Conservation (phyloP, 148 eudicot genomes). For the Chenopodium berlandieri region DNA sequence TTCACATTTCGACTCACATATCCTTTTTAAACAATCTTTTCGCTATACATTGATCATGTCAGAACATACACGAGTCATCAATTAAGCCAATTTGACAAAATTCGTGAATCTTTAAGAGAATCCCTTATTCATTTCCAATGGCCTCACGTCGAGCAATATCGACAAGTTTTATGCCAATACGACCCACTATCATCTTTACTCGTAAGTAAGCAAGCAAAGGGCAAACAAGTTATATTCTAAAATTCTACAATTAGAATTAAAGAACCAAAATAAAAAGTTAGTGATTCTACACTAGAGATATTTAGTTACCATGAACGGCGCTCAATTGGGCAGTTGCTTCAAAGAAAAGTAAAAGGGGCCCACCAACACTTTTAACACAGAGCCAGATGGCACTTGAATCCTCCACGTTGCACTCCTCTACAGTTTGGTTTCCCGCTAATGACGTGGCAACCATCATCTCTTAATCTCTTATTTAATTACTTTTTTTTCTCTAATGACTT, state of each 20-base stretch:
- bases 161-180: neutral
- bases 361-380: neutral
- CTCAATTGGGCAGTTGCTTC: constrained; percentile 39
- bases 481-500: neutral
- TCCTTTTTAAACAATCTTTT: too few relatives aligned
- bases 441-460: constrained; percentile 40
- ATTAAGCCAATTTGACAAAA: too few relatives aligned
- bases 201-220: too few relatives aligned
- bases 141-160: too few relatives aligned
- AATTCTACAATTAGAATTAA: neutral
- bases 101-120: too few relatives aligned
- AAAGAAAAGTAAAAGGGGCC: constrained; percentile 6
- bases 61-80: too few relatives aligned
- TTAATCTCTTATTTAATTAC: neutral
- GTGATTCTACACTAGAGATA: neutral
- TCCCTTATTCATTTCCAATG: too few relatives aligned
- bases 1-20: too few relatives aligned
- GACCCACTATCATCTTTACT: neutral
- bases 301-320: constrained; percentile 22
- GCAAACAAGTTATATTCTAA: too few relatives aligned
- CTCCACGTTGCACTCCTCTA: constrained; percentile 40
- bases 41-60: too few relatives aligned
- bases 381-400: constrained; percentile 24
- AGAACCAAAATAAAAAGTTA: neutral
- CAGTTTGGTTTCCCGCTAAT: constrained; percentile 8